Evolutionary conservation across 2,329 filamentous ascomycete species (phyloP).

Genomic region (Penicillium crustosum): DNA sequence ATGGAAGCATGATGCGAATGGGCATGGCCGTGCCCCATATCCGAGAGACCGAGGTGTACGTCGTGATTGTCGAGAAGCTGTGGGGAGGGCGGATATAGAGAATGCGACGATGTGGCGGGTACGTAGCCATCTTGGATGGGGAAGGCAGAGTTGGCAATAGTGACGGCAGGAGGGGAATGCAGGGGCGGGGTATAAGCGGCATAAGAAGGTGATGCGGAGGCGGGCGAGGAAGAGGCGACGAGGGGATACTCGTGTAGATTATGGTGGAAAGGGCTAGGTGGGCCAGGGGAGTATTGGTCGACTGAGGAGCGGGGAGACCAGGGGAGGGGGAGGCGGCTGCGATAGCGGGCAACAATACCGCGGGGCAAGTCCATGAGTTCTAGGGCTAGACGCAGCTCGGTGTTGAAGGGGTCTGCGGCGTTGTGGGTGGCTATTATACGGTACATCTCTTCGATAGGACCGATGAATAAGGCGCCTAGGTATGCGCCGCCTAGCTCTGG

Average conservation of each 20-base stretch:
- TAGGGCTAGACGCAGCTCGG: constrained; percentile 61
- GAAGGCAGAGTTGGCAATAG: constrained; percentile 40
- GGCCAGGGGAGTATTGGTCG: constrained; percentile 39
- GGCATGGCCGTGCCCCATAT: constrained; percentile 23
- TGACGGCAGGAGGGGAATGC: constrained; percentile 41
- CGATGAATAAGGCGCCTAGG: constrained; percentile 75
- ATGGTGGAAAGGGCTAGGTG: constrained; percentile 37
- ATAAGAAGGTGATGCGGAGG: constrained; percentile 39
- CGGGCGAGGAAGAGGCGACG: constrained; percentile 39
- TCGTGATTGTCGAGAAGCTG: constrained; percentile 39
- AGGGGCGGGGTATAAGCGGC: constrained; percentile 44
- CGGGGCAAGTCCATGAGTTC: constrained; percentile 71
- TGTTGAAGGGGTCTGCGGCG: constrained; percentile 57
- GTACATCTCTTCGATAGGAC: constrained; percentile 83
- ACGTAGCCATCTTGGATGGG: constrained; percentile 34
- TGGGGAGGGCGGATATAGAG: constrained; percentile 38
- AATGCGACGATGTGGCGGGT: constrained; percentile 37
- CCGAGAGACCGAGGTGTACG: constrained; percentile 28
- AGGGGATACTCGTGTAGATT: constrained; percentile 33
- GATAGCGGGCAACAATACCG: constrained; percentile 67
- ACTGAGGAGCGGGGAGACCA: constrained; percentile 51
- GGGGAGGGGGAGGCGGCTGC: constrained; percentile 68
- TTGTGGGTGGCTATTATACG: constrained; percentile 70
- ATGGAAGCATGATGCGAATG: constrained; percentile 26
- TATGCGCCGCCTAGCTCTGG: constrained; percentile 89